These are phyloP conservation scores for Acer campestre DNA, from an alignment of 345 rosid species.

Conservation along the genomic window DNA sequence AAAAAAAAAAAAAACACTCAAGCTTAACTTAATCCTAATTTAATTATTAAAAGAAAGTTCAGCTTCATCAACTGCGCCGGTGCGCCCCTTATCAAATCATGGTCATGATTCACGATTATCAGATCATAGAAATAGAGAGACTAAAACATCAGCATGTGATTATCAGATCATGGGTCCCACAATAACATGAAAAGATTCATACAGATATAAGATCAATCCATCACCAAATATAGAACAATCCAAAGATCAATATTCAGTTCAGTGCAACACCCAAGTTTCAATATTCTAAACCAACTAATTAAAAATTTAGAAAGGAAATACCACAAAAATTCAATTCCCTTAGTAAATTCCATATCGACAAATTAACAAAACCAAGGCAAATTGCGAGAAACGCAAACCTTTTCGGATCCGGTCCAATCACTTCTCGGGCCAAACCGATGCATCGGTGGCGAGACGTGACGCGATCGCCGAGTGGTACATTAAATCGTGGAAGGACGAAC, in stretches of 20 bases:
- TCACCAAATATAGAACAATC: neutral
- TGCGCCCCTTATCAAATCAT: too few species aligned
- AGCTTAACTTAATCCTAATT: too few species aligned
- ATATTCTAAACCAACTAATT: neutral
- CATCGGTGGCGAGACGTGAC: constrained; percentile 42
- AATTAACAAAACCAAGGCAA: neutral
- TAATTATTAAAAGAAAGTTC: too few species aligned
- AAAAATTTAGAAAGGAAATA: neutral
- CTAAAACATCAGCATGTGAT: neutral
- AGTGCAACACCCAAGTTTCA: neutral
- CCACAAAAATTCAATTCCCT: neutral
- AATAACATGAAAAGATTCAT: neutral
- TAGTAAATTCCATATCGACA: constrained; percentile 2
- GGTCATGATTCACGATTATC: neutral
- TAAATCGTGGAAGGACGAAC: constrained; percentile 42
- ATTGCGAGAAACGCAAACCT: constrained; percentile 3
- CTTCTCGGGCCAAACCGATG: constrained; percentile 15
- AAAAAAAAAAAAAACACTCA: too few species aligned
- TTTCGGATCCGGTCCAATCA: neutral
- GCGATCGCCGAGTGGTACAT: constrained; percentile 65
- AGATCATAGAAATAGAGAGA: neutral
- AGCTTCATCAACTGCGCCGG: too few species aligned
- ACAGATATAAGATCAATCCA: neutral
- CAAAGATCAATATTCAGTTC: neutral
- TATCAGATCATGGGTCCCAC: neutral